Evolutionary conservation across 352 stramenopile species (phyloP).

Genomic region (Phytophthora macrochlamydospora): DNA sequence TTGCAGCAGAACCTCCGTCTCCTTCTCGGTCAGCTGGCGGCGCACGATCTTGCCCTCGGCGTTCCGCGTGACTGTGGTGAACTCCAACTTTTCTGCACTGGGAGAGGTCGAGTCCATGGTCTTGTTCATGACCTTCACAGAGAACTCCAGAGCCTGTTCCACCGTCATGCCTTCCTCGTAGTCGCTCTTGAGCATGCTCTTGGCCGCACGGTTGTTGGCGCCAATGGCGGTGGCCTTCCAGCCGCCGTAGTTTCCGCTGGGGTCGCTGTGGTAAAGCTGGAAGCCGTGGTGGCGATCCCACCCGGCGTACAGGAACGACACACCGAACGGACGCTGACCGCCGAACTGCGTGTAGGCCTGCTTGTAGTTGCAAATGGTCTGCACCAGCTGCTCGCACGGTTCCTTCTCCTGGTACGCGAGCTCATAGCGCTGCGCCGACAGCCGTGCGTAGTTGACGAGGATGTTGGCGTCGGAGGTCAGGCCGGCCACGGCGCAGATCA

Average conservation of each 20-base stretch:
- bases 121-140: conserved; percentile 99
- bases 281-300: conserved; percentile 98
- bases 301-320: conserved; percentile 99
- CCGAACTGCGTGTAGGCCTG: conserved; percentile 99
- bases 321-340: conserved; percentile 98
- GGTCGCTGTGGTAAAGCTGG: conserved; percentile 95
- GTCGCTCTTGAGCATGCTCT: conserved; percentile 98
- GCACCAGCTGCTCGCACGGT: conserved; percentile 98
- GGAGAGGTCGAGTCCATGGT: conserved; percentile 98
- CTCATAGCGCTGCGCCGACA: conserved; percentile 97
- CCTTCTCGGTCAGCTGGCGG: conserved; percentile 93
- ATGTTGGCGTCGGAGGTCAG: conserved; percentile 99
- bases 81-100: conserved; percentile 96
- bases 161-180: conserved; percentile 96
- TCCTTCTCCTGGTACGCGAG: conserved; percentile 99
- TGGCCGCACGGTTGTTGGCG: conserved; percentile 96
- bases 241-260: conserved; percentile 95
- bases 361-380: conserved; percentile 99
- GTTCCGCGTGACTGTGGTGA: conserved; percentile 93
- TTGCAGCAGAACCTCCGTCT: conserved; percentile 93
- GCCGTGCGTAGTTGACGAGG: conserved; percentile 98
- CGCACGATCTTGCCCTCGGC: conserved; percentile 91
- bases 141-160: conserved; percentile 94
- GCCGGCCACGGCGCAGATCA: conserved; percentile 97
- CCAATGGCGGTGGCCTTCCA: conserved; percentile 99